Evolutionary conservation across 768 basidiomycete species (phyloP).

Genomic region (Hericium coralloides): DNA sequence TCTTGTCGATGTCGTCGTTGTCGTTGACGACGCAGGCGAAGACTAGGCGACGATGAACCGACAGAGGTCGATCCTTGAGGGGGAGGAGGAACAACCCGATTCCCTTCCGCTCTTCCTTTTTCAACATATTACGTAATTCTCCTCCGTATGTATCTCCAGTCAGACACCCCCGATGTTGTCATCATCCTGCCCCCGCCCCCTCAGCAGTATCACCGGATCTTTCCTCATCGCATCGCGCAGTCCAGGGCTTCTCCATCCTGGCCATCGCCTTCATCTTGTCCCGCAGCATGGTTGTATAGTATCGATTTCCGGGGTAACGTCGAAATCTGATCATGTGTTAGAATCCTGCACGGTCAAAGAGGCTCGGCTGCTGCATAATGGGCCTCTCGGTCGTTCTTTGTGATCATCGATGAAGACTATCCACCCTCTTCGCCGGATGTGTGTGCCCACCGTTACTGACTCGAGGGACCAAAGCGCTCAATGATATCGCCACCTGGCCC

Average conservation of each 20-base stretch:
- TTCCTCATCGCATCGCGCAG: constrained; percentile 13
- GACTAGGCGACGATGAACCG: constrained; percentile 20
- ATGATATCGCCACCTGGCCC: no score
- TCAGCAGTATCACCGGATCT: not conserved
- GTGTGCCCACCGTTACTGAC: no score
- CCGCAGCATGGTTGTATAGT: not conserved
- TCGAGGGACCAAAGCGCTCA: no score
- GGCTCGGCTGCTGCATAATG: no score
- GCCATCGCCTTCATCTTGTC: constrained; percentile 5
- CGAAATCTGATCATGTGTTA: no score
- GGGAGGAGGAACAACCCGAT: constrained; percentile 10
- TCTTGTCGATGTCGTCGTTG: constrained; percentile 32
- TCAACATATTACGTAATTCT: not conserved
- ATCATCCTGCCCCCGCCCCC: not conserved
- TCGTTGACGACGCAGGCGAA: constrained; percentile 32
- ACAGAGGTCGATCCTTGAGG: constrained; percentile 32
- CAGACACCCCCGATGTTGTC: no score
- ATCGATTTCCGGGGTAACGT: no score
- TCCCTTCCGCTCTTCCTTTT: constrained; percentile 11
- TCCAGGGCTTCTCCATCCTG: constrained; percentile 11
- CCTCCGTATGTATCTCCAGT: not conserved
- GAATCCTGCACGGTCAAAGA: no score
- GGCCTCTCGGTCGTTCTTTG: no score
- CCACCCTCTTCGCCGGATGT: no score
- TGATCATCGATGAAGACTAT: no score